Conservation (phyloP, 495 filamentous ascomycete species). For the Friedmanniomyces endolithicus region DNA sequence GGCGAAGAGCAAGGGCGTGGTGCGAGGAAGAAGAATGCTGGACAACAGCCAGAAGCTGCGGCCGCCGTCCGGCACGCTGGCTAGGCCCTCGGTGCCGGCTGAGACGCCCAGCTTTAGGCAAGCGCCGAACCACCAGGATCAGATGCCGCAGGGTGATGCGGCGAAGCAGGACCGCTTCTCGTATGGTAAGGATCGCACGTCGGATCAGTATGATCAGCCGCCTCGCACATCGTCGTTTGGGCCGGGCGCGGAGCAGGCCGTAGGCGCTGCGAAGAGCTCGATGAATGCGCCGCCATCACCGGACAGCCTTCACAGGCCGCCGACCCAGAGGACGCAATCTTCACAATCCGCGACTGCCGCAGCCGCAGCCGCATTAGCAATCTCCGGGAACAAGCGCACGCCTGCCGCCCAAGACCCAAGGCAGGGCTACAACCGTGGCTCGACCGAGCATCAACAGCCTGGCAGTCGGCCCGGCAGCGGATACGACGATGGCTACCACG, state of each 20-base stretch:
- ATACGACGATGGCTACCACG: slow-evolving; percentile 9
- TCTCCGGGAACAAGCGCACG: slow-evolving; percentile 32
- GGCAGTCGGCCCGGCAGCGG: slow-evolving; percentile 7
- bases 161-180: slow-evolving; percentile 36
- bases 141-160: slow-evolving; percentile 24
- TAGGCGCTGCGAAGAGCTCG: slow-evolving; percentile 38
- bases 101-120: slow-evolving; percentile 25
- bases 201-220: slow-evolving; percentile 28
- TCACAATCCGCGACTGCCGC: slow-evolving; percentile 33
- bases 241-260: slow-evolving; percentile 29
- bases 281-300: slow-evolving; percentile 30
- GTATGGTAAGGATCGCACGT: slow-evolving; percentile 33
- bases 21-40: slow-evolving; percentile 3
- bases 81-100: slow-evolving; percentile 10
- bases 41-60: slow-evolving; percentile 28
- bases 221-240: slow-evolving; percentile 32
- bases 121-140: slow-evolving; percentile 25
- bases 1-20: slow-evolving; percentile 37
- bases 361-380: slow-evolving; percentile 36
- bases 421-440: slow-evolving; percentile 29
- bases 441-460: slow-evolving; percentile 33
- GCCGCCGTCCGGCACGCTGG: slow-evolving; percentile 14
- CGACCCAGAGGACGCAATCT: slow-evolving; percentile 35
- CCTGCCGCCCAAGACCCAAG: slow-evolving; percentile 25
- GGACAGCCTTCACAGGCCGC: slow-evolving; percentile 24